phyloP scores from a whole-genome alignment of 2,329 filamentous ascomycete genomes.

The Penicillium hordei region DNA sequence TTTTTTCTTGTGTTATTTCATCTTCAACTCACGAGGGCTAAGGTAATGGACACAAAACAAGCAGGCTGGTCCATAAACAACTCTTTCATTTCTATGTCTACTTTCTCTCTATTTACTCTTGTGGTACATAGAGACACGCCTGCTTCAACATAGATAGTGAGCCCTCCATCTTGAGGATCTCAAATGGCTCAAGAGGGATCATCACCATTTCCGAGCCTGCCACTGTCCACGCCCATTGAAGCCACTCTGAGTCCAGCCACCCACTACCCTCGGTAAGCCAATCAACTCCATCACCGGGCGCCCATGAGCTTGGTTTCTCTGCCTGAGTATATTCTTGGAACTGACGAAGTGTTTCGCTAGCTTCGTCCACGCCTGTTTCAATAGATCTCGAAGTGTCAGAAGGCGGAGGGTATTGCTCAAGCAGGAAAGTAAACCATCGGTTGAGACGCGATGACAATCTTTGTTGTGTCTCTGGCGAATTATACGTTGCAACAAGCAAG shows the following conservation, averaged over 20 bases:
- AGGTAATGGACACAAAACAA: not conserved
- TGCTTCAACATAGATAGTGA: slow-evolving; percentile 31
- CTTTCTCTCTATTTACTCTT: slow-evolving; percentile 15
- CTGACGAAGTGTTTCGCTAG: slow-evolving; percentile 20
- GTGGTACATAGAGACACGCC: slow-evolving; percentile 40
- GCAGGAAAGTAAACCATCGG: slow-evolving; percentile 39
- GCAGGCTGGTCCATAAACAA: not conserved
- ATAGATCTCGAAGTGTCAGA: slow-evolving; percentile 33
- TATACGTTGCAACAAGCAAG: slow-evolving; percentile 32
- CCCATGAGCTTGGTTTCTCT: slow-evolving; percentile 16
- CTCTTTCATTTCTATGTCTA: not conserved
- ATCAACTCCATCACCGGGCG: slow-evolving; percentile 12
- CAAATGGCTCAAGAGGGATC: slow-evolving; percentile 37
- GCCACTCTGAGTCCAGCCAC: slow-evolving; percentile 41
- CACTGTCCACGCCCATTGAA: slow-evolving; percentile 47
- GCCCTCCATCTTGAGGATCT: slow-evolving; percentile 27
- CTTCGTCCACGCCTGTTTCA: slow-evolving; percentile 23
- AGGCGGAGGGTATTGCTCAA: slow-evolving; percentile 36
- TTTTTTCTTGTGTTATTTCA: not conserved
- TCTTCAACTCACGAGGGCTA: not conserved
- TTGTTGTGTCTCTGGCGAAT: slow-evolving; percentile 11
- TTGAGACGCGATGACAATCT: slow-evolving; percentile 35
- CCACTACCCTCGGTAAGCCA: slow-evolving; percentile 28
- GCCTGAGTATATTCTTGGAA: not conserved
- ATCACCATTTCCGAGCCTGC: slow-evolving; percentile 42